Evolutionary conservation across 179 eudicot species (phyloP), one percentile per base, ranked within the genome.

Genomic region (Beta lomatogona): DNA sequence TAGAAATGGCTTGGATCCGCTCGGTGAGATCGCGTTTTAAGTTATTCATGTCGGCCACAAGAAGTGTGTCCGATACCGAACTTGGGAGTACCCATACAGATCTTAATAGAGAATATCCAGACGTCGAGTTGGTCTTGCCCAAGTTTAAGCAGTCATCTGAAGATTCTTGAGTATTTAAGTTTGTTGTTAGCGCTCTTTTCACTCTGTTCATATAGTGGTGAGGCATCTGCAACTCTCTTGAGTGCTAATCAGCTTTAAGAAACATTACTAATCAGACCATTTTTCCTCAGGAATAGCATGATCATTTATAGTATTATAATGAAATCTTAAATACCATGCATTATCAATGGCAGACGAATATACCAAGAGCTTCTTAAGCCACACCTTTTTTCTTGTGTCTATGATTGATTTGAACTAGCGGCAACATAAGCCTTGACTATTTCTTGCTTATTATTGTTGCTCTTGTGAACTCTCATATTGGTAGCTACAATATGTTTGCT

Each of bases 291-390:
- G 57, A 13, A 13, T 22, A 21, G 21, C 50, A 16, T 48, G 67
- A 55, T 15, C 28, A 46, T 21, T 48, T 18, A 44, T 79, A 46
- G 46, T 59, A 19, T 48, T 15, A 25, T 50, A 22, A 60, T 61
- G 2, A 22, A n/a, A 9, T 50, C 61, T 48, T 25, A 25, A 25
- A 25, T 65, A 14, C 61, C 19, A 60, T 18, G 41, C 64, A 73
- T 25, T 53, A 54, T 52, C 45, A 50, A 16, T 80, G 72, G 21
- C 28, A 59, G 64, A 31, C 9, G 52, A 48, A 50, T 60, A 48
- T 16, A 28, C 31, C 77, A 77, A 60, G 16, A 16, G 21, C 19
- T 60, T 71, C n/a, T 74, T 65, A 21, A 67, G 65, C 73, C 54
- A 25, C 46, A 28, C 44, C 25, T 75, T 11, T 54, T 15, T 50